Evolutionary conservation across 1,139 yeast species (phyloP), one percentile per base, ranked within the genome.

Genomic region (Saccharomyces pastorianus): DNA sequence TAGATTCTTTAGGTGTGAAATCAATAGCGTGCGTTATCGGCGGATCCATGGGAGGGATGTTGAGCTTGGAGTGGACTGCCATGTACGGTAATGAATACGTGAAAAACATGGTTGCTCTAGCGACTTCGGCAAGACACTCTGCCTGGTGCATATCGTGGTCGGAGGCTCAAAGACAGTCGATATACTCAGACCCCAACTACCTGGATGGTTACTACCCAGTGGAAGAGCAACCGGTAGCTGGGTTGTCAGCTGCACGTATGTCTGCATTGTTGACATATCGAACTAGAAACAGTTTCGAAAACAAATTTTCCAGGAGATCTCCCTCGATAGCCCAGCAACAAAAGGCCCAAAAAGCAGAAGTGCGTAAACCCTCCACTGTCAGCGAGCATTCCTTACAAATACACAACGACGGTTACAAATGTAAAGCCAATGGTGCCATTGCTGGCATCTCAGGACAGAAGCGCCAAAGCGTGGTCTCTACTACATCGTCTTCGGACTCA

Each of bases 111-210:
- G 84, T 93, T 25, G 95, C 97, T 0, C 74, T 93, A 54, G 99
- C 99, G 2, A 91, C 99, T 0, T 83, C 95, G 47, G 97, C 98
- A 0, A 77, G 95, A 64, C 95, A 93, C 49, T 87, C 96, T 6
- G 99, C 99, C 0, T 93, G 99, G 99, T 93, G 98, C 62, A 93
- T 93, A 54, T 88, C 96, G 3, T 93, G 99, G 99, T 93, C 96
- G 55, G 99, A 93, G 68, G 95, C 99, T 7, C 99, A 93, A 71
- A 80, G 99, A 64, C 99, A 93, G 70, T 84, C 96, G 60, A 89
- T 93, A 32, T 93, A 91, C 71, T 84, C 96, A 27, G 99, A 93
- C 69, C 98, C 99, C 4, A 85, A 85, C 66, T 93, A 90, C 67
- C 61, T 80, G 55, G 97, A 90, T 65, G 99, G 99, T 1, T 89